Evolutionary conservation across 2,329 filamentous ascomycete species (phyloP).

Genomic region (Penicillium sp.): DNA sequence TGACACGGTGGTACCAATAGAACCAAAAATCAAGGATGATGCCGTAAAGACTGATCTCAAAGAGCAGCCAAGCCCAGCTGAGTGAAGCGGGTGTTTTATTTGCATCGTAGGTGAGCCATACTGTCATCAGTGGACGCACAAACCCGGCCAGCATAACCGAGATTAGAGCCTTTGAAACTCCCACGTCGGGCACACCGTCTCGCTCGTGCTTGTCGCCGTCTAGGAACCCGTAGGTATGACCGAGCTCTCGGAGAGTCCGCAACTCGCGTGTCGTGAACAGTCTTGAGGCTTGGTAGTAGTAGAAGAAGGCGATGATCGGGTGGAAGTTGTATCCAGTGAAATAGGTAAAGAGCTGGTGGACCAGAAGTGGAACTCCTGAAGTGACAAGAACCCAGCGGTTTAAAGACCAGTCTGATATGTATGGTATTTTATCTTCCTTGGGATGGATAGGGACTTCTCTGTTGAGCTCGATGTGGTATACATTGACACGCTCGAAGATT

Average conservation of each 20-base stretch:
- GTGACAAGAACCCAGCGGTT: conserved; percentile 4
- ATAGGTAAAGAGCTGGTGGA: not conserved
- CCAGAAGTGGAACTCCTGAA: not conserved
- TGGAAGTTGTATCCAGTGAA: not conserved
- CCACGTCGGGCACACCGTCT: conserved; percentile 4
- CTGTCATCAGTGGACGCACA: conserved; percentile 1
- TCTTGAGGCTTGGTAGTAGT: conserved; percentile 3
- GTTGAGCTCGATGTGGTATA: conserved; percentile 1
- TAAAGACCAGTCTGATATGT: not conserved
- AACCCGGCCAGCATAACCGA: conserved; percentile 1
- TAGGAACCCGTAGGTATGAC: not conserved
- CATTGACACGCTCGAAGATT: not conserved
- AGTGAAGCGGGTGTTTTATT: not conserved
- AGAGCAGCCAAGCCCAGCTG: not conserved
- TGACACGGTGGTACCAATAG: conserved; percentile 6
- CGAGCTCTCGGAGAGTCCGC: not conserved
- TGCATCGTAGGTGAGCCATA: not conserved
- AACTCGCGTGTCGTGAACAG: conserved; percentile 2
- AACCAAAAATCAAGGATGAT: conserved; percentile 7
- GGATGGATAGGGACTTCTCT: conserved; percentile 1
- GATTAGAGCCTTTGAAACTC: not conserved
- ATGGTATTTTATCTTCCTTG: not conserved
- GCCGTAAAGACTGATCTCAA: conserved; percentile 3
- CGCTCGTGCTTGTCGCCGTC: conserved; percentile 3
- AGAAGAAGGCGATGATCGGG: not conserved